A percentile compares a stretch with the other conserved stretches of the same genome.
These are phyloP conservation scores for Solanum pinnatisectum DNA, from an alignment of 257 asterid species.

Conservation along the genomic window DNA sequence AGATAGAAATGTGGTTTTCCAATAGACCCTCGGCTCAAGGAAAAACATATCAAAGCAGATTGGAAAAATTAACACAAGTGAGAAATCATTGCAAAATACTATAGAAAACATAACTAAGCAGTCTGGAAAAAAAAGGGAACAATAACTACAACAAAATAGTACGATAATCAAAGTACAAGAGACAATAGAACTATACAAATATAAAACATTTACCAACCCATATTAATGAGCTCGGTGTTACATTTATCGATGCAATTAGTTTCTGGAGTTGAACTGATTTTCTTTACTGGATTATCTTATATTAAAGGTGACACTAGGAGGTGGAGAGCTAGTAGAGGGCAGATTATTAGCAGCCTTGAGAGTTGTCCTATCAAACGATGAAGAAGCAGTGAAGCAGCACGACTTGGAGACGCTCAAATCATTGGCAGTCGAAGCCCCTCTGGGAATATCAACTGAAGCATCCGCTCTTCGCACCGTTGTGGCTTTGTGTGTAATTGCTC, in stretches of 20 bases:
- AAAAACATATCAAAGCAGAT: not conserved
- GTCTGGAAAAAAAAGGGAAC: not conserved
- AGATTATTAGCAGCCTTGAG: slow-evolving; percentile 78
- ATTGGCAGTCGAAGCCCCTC: slow-evolving; percentile 45
- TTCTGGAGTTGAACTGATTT: not conserved
- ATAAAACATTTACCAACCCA: not conserved
- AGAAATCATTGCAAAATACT: not conserved
- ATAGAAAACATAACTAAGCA: not conserved
- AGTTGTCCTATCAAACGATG: slow-evolving; percentile 49
- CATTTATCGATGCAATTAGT: not conserved
- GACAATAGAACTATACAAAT: not conserved
- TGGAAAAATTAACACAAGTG: not conserved
- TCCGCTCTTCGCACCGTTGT: slow-evolving; percentile 54
- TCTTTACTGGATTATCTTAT: not conserved
- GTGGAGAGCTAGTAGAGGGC: slow-evolving; percentile 64
- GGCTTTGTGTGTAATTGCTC: slow-evolving; percentile 72
- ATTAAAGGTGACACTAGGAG: slow-evolving; percentile 68
- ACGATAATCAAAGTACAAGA: not conserved
- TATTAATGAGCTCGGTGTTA: not conserved
- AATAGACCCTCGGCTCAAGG: not conserved
- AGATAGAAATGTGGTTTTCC: not conserved
- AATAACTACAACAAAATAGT: not conserved
- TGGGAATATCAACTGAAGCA: slow-evolving; percentile 49
- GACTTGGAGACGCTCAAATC: slow-evolving; percentile 46
- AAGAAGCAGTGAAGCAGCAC: slow-evolving; percentile 38